Base-by-base conservation (phyloP, 2,329 filamentous ascomycete species). In the Penicillium brasilianum region DNA sequence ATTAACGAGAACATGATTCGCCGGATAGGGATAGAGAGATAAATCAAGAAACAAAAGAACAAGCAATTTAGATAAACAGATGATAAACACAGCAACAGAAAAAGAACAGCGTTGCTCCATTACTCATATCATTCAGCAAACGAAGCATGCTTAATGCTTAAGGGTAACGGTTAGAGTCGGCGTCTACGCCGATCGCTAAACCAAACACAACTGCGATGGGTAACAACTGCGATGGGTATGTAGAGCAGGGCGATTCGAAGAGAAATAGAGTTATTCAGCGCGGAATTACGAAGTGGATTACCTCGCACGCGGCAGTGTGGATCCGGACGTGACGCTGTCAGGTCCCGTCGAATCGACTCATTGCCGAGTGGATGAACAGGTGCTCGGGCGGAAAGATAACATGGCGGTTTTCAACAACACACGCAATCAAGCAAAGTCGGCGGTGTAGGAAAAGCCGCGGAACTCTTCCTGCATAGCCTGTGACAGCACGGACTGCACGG, bases 401-500 rank as follows among this genome's bases (percentile, higher is more conserved):
- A 56, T 59, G 57, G 60, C 58, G 59, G 50, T 59, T 53, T 25
- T 54, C 28, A 30, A 44, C 57, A 58, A 16, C 30, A 48, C 22
- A 39, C 43, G 52, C 20, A 18, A 71, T 83, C 78, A 93, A 64
- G 90, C 90, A 80, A 96, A 96, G 78, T 97, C 93, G 62, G 92
- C 91, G 55, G 92, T 95, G 80, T 99, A 99, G 28, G 94, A 98
- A 83, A 99, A 99, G 68, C 95, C 95, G 61, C 95, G 88, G 90
- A 99, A 99, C 78, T 99, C 93, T 82, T 99, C 95, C 82, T 99
- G 95, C 93, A 98, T 98, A 46, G 93, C 92, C 83, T 98, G 95
- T 30, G 94, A 96, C 66, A 99, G 85, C 48, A 99, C 95, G 79
- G 92, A 96, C 80, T 98, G 93, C 58, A 99, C 95, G 55, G 95